Evolutionary conservation across 2,329 filamentous ascomycete species (phyloP).

Genomic region (Bretziella fagacearum): DNA sequence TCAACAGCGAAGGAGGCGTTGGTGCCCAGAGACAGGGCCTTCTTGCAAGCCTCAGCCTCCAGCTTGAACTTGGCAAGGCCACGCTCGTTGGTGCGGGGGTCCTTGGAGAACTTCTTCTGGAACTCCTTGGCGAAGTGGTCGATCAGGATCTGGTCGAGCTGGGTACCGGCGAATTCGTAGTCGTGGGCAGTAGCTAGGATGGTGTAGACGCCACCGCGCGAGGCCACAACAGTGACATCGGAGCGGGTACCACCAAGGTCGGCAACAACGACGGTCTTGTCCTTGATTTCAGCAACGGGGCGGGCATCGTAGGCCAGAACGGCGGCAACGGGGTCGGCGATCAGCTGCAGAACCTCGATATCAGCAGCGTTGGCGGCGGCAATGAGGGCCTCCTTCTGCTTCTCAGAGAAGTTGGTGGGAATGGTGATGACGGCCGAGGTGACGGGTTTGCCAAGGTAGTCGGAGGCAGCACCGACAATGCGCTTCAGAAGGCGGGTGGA

Average conservation of each 20-base stretch:
- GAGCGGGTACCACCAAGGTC: constrained; percentile 87
- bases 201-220: constrained; percentile 89
- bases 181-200: constrained; percentile 87
- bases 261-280: constrained; percentile 83
- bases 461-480: constrained; percentile 65
- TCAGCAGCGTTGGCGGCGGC: constrained; percentile 64
- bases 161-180: constrained; percentile 76
- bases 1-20: constrained; percentile 90
- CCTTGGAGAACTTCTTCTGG: constrained; percentile 84
- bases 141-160: constrained; percentile 78
- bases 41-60: constrained; percentile 83
- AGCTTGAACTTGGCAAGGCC: constrained; percentile 82
- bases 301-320: constrained; percentile 83
- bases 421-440: constrained; percentile 90
- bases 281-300: constrained; percentile 52
- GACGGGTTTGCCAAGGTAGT: constrained; percentile 84
- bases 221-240: constrained; percentile 79
- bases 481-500: constrained; percentile 72
- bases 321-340: constrained; percentile 78
- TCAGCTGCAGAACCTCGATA: constrained; percentile 80
- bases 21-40: constrained; percentile 71
- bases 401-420: constrained; percentile 81
- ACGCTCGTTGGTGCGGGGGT: constrained; percentile 66
- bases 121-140: constrained; percentile 99
- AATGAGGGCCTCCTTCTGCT: constrained; percentile 66